Conservation (phyloP, 352 stramenopile genomes). For the Phytopythium chamaehyphon region DNA sequence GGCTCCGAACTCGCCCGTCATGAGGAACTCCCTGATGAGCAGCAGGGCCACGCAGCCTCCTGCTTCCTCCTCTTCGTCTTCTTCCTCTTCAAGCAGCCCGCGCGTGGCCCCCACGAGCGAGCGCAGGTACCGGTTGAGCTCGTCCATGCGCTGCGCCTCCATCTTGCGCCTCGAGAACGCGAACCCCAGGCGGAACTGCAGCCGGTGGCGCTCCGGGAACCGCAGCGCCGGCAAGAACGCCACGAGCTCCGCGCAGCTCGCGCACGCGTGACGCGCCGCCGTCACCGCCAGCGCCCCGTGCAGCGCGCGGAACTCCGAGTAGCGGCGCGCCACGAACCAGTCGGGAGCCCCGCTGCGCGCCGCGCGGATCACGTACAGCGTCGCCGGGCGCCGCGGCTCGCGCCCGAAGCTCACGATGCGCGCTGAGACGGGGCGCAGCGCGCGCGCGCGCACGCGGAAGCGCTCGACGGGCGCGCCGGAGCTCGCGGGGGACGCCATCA, state of each 20-base stretch:
- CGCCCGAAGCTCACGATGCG: slow-evolving; percentile 68
- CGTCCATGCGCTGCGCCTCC: slow-evolving; percentile 45
- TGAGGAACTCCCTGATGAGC: slow-evolving; percentile 58
- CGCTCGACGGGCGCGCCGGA: too few species aligned
- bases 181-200: slow-evolving; percentile 45
- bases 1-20: slow-evolving; percentile 53
- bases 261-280: slow-evolving; percentile 16
- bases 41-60: slow-evolving; percentile 41
- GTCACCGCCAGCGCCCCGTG: slow-evolving; percentile 34
- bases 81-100: slow-evolving; percentile 50
- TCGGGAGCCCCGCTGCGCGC: slow-evolving; percentile 35
- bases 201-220: slow-evolving; percentile 54
- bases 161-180: slow-evolving; percentile 49
- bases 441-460: slow-evolving; percentile 38
- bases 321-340: slow-evolving; percentile 75
- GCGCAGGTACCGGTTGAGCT: slow-evolving; percentile 63
- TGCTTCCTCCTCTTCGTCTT: slow-evolving; percentile 39
- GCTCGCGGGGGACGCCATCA: too few species aligned
- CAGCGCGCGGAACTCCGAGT: slow-evolving; percentile 69
- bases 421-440: slow-evolving; percentile 54
- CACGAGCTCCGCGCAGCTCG: slow-evolving; percentile 46
- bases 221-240: slow-evolving; percentile 30
- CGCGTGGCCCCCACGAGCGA: slow-evolving; percentile 66
- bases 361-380: slow-evolving; percentile 72
- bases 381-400: slow-evolving; percentile 43